A percentile compares a stretch with the other conserved stretches of the same genome.
These are phyloP conservation scores for Puccinia sorghi DNA, from an alignment of 1,284 basidiomycete genomes.

Conservation along the genomic window DNA sequence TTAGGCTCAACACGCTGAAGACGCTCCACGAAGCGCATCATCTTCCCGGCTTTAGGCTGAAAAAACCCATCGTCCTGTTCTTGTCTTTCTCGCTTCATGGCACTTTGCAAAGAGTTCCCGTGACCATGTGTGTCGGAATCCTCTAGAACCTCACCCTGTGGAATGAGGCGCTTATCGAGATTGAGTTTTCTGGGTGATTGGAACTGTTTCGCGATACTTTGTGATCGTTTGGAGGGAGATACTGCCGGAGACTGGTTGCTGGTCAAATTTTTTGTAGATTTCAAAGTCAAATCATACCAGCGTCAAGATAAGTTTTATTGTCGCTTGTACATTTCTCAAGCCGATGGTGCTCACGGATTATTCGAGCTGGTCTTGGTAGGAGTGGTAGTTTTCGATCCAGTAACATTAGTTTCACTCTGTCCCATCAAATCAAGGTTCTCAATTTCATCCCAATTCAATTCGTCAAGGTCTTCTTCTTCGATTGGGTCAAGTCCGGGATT, in stretches of 20 bases:
- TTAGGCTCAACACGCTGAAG: neutral
- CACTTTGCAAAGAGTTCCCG: neutral
- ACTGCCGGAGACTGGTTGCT: slow-evolving; percentile 6
- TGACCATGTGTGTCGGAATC: neutral
- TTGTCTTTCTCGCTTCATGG: slow-evolving; percentile 23
- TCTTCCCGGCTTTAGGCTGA: slow-evolving; percentile 41
- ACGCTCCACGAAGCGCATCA: slow-evolving; percentile 48
- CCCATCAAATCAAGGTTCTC: slow-evolving; percentile 49
- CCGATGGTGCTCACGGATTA: neutral
- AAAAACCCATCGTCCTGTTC: slow-evolving; percentile 45
- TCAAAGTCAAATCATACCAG: neutral
- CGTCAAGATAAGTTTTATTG: neutral
- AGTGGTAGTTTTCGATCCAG: slow-evolving; percentile 21
- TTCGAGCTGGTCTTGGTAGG: slow-evolving; percentile 20
- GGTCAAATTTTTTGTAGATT: neutral
- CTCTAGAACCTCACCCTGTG: slow-evolving; percentile 2
- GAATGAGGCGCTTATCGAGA: neutral
- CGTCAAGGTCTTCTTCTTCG: slow-evolving; percentile 55
- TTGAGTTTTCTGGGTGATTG: slow-evolving; percentile 22
- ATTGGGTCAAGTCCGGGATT: slow-evolving; percentile 52
- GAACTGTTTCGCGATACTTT: neutral
- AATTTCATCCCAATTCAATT: slow-evolving; percentile 51
- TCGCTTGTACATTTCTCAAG: neutral
- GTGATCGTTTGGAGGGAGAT: slow-evolving; percentile 22
- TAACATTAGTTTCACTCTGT: slow-evolving; percentile 51